Base-by-base conservation (phyloP, 768 basidiomycete genomes). In the Rhodotorula paludigena region DNA sequence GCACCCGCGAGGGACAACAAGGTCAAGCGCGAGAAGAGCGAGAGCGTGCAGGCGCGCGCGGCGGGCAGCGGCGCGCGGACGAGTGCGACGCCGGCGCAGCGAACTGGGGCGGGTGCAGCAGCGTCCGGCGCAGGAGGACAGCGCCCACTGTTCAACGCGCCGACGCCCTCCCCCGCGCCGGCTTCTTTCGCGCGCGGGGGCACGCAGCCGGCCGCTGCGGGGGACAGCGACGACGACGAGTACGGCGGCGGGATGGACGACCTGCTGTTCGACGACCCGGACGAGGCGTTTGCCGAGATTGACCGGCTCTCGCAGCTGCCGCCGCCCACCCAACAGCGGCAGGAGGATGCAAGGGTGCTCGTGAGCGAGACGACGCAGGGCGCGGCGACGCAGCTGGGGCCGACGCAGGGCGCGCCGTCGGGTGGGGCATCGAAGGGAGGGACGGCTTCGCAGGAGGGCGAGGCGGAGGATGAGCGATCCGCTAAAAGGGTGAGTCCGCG, bases 1-100 rank as follows among this genome's bases (percentile, higher is more conserved):
- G 52, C 8, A 36, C 10, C 5, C 18, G 54, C 16, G 59, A 36
- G 48, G 58, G 44, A 5, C 18, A 47, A 14, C 11, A 42, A 9
- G 20, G 65, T 56, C 47, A 71, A 66, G 69, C 52, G 59, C n/a
- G 55, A 64, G 55, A 32, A 39, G 57, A 62, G 68, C 41, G 59
- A 45, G 59, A 47, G 36, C 25, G 20, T 32, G 3, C 38, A 23
- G 38, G 5, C 7, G 23, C 30, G 30, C 38, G 38, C 23, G 2
- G 45, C 35, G 6, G 30, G 32, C 32, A 7, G 47, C 36, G n/a
- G 12, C 32, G 12, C 15, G 30, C 9, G 32, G 23, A 23, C 21
- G 53, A 39, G n/a, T 32, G 33, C 14, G 38, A 18, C 28, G 38
- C 20, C 12, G 20, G 32, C 28, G 25, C 41, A 3, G 21, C 3